Conservation (phyloP, 164 flowering plant species). For the Piper longum region DNA sequence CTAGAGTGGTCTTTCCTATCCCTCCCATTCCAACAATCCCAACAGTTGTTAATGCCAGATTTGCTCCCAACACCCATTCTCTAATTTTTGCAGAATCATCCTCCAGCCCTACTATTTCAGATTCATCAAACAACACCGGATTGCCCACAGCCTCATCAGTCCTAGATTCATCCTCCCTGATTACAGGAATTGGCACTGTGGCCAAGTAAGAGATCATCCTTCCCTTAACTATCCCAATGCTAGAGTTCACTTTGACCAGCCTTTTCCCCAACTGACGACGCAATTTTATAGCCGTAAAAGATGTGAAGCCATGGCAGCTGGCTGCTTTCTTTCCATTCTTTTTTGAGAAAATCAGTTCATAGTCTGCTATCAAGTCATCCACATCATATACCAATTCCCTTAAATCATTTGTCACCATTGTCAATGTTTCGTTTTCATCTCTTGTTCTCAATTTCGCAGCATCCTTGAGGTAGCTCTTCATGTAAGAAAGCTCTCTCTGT, state of each 20-base stretch:
- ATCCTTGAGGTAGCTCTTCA: slow-evolving; percentile 9
- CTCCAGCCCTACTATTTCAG: slow-evolving; percentile 38
- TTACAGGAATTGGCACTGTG: slow-evolving; percentile 10
- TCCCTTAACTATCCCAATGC: slow-evolving; percentile 14
- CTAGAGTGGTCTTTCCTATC: slow-evolving; percentile 41
- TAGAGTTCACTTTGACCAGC: slow-evolving; percentile 25
- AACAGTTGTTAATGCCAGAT: slow-evolving; percentile 12
- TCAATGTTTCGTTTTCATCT: slow-evolving; percentile 1
- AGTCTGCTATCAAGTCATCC: slow-evolving; percentile 9
- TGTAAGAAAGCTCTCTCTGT: slow-evolving; percentile 4
- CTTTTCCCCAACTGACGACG: slow-evolving; percentile 18
- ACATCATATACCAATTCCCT: slow-evolving; percentile 6
- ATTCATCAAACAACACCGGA: slow-evolving; percentile 27
- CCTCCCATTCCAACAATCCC: slow-evolving; percentile 54
- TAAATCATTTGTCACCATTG: background rate
- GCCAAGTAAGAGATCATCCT: slow-evolving; percentile 18
- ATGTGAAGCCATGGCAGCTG: slow-evolving; percentile 4
- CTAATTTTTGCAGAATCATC: slow-evolving; percentile 25
- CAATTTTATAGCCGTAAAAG: slow-evolving; percentile 13
- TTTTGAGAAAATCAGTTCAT: background rate
- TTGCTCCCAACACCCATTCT: slow-evolving; percentile 24
- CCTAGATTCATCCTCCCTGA: slow-evolving; percentile 4
- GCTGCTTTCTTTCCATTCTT: background rate
- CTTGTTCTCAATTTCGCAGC: slow-evolving; percentile 3
- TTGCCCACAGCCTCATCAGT: slow-evolving; percentile 20